Conservation (phyloP, 2,329 filamentous ascomycete genomes). For the Cladosporium cucumerinum region DNA sequence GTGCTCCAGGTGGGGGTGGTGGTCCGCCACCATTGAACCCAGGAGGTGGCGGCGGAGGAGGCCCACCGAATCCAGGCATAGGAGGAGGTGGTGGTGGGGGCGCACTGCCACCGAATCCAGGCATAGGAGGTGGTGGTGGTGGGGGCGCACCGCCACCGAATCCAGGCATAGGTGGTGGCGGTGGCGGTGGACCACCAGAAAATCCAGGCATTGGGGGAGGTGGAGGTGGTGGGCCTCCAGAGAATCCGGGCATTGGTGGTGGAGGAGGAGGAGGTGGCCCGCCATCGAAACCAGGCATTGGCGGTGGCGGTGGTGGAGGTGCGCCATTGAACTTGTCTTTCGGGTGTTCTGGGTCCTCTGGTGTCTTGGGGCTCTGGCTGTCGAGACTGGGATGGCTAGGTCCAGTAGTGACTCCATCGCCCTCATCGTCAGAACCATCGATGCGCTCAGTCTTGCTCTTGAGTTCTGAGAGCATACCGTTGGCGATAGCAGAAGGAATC, state of each 20-base stretch:
- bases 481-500: conserved; percentile 58
- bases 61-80: conserved; percentile 42
- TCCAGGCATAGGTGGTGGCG: conserved; percentile 30
- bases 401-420: conserved; percentile 68
- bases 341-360: conserved; percentile 54
- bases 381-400: conserved; percentile 73
- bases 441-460: conserved; percentile 69
- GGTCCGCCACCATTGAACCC: conserved; percentile 45
- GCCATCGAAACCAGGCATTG: conserved; percentile 27
- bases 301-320: conserved; percentile 38
- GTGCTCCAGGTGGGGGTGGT: conserved; percentile 64
- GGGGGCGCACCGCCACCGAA: conserved; percentile 51
- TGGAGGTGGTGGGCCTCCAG: conserved; percentile 37
- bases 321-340: conserved; percentile 41
- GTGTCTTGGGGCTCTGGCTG: conserved; percentile 65
- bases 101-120: conserved; percentile 43
- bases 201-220: conserved; percentile 49
- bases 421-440: conserved; percentile 71
- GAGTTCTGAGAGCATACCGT: conserved; percentile 63
- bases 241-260: conserved; percentile 44
- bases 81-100: conserved; percentile 64
- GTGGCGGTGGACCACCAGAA: conserved; percentile 41
- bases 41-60: conserved; percentile 46
- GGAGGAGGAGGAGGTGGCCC: conserved; percentile 37
- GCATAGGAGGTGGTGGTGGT: conserved; percentile 60